These are phyloP conservation scores for Mucor lusitanicus DNA, from an alignment of 371 early-diverging fungal genomes.

Conservation along the genomic window DNA sequence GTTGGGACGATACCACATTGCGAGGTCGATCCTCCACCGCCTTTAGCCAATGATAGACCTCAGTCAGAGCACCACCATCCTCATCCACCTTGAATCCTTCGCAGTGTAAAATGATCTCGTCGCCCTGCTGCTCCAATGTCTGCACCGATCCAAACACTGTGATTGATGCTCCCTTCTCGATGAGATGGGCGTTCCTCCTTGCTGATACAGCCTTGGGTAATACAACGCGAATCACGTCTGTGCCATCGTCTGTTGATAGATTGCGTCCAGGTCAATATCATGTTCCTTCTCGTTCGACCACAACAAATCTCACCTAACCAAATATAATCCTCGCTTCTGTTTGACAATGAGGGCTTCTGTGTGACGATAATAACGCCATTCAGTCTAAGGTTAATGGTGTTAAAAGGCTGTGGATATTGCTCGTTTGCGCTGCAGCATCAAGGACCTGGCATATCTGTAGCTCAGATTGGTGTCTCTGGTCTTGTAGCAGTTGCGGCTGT, in stretches of 20 bases:
- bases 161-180: background rate
- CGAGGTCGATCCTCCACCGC: constrained; percentile 8
- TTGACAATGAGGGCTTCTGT: constrained; percentile 7
- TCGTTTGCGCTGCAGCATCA: background rate
- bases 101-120: constrained; percentile 9
- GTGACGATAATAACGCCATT: constrained; percentile 21
- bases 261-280: too few species aligned
- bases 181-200: background rate
- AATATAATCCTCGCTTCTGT: constrained; percentile 3
- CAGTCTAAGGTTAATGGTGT: constrained; percentile 9
- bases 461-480: background rate
- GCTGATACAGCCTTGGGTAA: background rate
- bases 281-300: background rate
- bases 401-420: background rate
- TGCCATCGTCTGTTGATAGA: constrained; percentile 25
- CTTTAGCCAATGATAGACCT: constrained; percentile 14
- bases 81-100: constrained; percentile 14
- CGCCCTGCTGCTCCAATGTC: background rate
- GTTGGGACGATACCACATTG: background rate
- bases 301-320: constrained; percentile 23
- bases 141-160: constrained; percentile 20
- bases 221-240: constrained; percentile 13
- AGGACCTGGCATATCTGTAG: constrained; percentile 19
- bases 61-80: background rate
- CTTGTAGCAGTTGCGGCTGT: background rate